Percentiles rank a stretch among this genome's conserved stretches.
Conservation (phyloP, 495 filamentous ascomycete species). For the Neurospora sp. region DNA sequence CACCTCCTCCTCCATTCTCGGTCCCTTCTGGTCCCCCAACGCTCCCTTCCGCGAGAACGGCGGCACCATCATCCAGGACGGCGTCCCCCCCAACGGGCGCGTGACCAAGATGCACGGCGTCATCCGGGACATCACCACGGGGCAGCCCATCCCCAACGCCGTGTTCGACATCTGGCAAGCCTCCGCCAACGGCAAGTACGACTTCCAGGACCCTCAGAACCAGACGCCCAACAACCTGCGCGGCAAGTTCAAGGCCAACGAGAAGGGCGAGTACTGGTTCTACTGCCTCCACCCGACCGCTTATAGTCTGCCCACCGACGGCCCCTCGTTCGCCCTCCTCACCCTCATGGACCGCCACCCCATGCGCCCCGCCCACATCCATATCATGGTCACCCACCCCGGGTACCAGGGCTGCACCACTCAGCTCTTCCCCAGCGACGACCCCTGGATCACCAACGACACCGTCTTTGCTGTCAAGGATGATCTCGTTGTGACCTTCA, state of each 20-base stretch:
- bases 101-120: slow-evolving; percentile 67
- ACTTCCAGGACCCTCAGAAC: slow-evolving; percentile 73
- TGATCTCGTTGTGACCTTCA: slow-evolving; percentile 63
- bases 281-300: slow-evolving; percentile 78
- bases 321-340: slow-evolving; percentile 58
- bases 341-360: slow-evolving; percentile 67
- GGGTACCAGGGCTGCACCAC: slow-evolving; percentile 59
- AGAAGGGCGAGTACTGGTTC: slow-evolving; percentile 63
- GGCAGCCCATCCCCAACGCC: slow-evolving; percentile 56
- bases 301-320: slow-evolving; percentile 70
- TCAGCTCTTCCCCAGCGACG: slow-evolving; percentile 65
- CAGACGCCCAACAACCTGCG: slow-evolving; percentile 74
- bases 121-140: slow-evolving; percentile 61
- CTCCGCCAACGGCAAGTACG: slow-evolving; percentile 75
- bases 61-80: slow-evolving; percentile 59
- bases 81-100: slow-evolving; percentile 47
- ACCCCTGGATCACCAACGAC: slow-evolving; percentile 59
- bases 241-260: slow-evolving; percentile 72
- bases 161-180: slow-evolving; percentile 85
- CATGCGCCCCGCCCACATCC: slow-evolving; percentile 77
- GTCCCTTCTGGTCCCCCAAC: slow-evolving; percentile 80
- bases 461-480: slow-evolving; percentile 76
- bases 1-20: slow-evolving; percentile 75
- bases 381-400: slow-evolving; percentile 57
- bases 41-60: slow-evolving; percentile 67